Base-by-base conservation (phyloP, 1,284 basidiomycete species). In the Trichosporon faecale region DNA sequence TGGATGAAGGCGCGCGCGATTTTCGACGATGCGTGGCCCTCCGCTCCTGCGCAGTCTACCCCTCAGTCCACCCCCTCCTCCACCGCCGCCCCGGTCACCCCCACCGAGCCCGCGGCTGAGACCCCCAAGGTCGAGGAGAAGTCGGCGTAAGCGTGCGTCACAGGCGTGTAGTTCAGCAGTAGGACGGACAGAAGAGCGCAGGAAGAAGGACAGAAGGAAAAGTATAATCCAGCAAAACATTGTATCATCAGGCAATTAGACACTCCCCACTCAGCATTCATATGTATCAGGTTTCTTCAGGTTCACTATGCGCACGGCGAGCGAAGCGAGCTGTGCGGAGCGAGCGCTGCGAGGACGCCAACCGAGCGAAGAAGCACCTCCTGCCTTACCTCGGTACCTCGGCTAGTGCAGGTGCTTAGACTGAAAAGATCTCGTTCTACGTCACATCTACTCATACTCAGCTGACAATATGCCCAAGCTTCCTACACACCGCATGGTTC, bases 1-100 rank as follows among this genome's bases (percentile, higher is more conserved):
- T 82, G 73, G 69, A 76, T 81, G 77, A 73, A 77, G 65, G 79
- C 76, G 0, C 75, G 74, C 31, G 72, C 72, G 16, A 72, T 78
- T 18, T 66, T 80, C 33, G 80, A 81, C 64, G 78, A 78, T 52
- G 55, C 67, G 18, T 52, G 49, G 49, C 49, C 49, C 5, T 6
- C 49, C 3, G 49, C 49, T 9, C 49, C 49, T 5, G 40, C 40
- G 40, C 40, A 44, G 40, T 5, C 40, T 14, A 14, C 40, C 40
- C 11, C 40, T n/a, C n/a, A n/a, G n/a, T n/a, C n/a, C n/a, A n/a
- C n/a, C n/a, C n/a, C n/a, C n/a, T n/a, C n/a, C n/a, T n/a, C n/a
- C n/a, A n/a, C n/a, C 11, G 21, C 49, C 8, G 21, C 49, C 23
- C 49, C 57, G 44, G 60, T 7, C 64, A 68, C 12, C 69, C 18